Conservation (phyloP, 257 asterid genomes). For the Oldenlandia corymbosa region DNA sequence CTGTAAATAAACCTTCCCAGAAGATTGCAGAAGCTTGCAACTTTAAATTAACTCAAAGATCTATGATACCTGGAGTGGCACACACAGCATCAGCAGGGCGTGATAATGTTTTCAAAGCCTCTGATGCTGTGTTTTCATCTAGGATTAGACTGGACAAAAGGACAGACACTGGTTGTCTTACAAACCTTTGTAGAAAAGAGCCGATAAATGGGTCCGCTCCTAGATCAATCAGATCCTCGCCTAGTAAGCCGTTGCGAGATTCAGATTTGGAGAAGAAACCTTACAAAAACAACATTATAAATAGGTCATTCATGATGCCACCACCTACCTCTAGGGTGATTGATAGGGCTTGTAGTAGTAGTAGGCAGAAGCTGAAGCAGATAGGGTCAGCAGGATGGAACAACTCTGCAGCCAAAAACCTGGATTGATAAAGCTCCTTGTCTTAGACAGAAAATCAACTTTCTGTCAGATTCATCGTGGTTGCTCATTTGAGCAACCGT, state of each 20-base stretch:
- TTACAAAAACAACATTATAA: slow-evolving; percentile 36
- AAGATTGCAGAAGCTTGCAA: slow-evolving; percentile 43
- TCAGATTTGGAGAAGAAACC: slow-evolving; percentile 29
- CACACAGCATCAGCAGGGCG: slow-evolving; percentile 34
- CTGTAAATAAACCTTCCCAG: slow-evolving; percentile 42
- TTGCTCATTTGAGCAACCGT: slow-evolving; percentile 14
- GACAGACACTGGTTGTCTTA: slow-evolving; percentile 14
- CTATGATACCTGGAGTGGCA: slow-evolving; percentile 33
- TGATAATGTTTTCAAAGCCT: slow-evolving; percentile 26
- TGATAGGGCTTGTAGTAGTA: slow-evolving; percentile 46
- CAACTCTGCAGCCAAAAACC: slow-evolving; percentile 27
- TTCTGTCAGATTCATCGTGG: slow-evolving; percentile 19
- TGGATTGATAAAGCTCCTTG: slow-evolving; percentile 6
- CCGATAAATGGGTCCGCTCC: slow-evolving; percentile 35
- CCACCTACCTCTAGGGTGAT: slow-evolving; percentile 37
- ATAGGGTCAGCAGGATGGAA: slow-evolving; percentile 31
- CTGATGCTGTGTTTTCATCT: slow-evolving; percentile 41
- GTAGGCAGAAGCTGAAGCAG: slow-evolving; percentile 46
- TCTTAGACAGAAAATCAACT: not conserved
- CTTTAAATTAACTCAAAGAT: slow-evolving; percentile 38
- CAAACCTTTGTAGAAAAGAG: slow-evolving; percentile 35
- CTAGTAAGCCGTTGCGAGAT: slow-evolving; percentile 43
- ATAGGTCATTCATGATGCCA: slow-evolving; percentile 46
- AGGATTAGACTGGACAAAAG: slow-evolving; percentile 47
- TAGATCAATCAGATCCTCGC: slow-evolving; percentile 46